Percentiles rank a stretch among this genome's conserved stretches.
These are phyloP conservation scores for Endocarpon pusillum DNA, from an alignment of 495 filamentous ascomycete species.

Conservation along the genomic window DNA sequence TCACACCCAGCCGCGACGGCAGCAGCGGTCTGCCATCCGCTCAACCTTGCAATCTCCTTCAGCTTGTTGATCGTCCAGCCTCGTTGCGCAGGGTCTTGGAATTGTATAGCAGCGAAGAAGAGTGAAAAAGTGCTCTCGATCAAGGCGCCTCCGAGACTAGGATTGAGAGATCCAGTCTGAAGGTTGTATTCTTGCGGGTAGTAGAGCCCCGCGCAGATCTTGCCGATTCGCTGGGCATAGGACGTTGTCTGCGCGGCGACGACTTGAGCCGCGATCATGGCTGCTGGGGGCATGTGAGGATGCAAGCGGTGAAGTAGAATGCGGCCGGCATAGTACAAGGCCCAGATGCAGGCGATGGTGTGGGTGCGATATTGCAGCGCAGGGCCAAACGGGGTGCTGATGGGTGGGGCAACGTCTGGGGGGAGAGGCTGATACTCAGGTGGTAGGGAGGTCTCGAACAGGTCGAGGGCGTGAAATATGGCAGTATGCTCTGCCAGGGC, in stretches of 20 bases:
- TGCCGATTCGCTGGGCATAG: constrained; percentile 59
- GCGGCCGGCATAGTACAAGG: constrained; percentile 63
- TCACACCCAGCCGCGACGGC: constrained; percentile 75
- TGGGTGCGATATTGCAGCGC: constrained; percentile 73
- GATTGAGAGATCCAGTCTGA: constrained; percentile 44
- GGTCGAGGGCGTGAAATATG: constrained; percentile 52
- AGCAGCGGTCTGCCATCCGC: constrained; percentile 70
- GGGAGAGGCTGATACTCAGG: constrained; percentile 64
- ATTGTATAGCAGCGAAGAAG: constrained; percentile 80
- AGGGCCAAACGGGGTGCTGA: constrained; percentile 62
- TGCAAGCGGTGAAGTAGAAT: constrained; percentile 65
- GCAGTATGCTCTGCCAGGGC: constrained; percentile 47
- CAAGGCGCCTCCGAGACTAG: constrained; percentile 62
- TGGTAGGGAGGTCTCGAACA: constrained; percentile 48
- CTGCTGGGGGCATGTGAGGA: constrained; percentile 80
- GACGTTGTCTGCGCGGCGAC: constrained; percentile 48
- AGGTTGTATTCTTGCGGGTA: constrained; percentile 42
- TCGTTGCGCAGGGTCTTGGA: constrained; percentile 50
- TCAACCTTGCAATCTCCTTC: constrained; percentile 56
- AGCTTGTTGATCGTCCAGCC: constrained; percentile 59
- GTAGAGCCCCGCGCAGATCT: constrained; percentile 62
- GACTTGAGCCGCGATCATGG: constrained; percentile 66
- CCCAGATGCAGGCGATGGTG: constrained; percentile 71
- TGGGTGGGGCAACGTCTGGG: constrained; percentile 44
- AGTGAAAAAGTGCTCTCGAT: constrained; percentile 63